Base-by-base conservation (phyloP, 2,329 filamentous ascomycete species). In the Verruconis gallopava region DNA sequence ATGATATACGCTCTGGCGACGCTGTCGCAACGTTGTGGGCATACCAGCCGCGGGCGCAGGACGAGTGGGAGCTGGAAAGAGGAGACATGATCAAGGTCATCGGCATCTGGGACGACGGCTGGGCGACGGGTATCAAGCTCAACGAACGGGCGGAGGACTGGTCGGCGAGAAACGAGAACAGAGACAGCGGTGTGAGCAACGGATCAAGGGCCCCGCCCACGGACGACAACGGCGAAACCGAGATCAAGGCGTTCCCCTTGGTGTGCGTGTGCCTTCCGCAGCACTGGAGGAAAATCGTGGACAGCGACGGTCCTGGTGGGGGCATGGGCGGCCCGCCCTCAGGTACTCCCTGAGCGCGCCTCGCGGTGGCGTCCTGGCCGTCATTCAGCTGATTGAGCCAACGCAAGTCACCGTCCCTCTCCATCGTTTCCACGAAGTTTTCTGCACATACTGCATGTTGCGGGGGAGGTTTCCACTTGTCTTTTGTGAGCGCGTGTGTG, bases 71-170 rank as follows among this genome's bases (percentile, higher is more conserved):
- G 30, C 69, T 98, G 28, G 91, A 96, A 54, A 78, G 91, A 45
- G 91, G 91, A 42, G 91, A 98, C 57, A 95, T 98, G 88, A 73
- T 98, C 55, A 96, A 95, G 65, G 80, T 98, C 12, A 81, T 96
- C 21, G 91, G 91, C 47, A 98, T 98, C 50, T 98, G 91, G 91
- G 91, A 98, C 55, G 91, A 98, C 58, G 91, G 91, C 37, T 98
- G 91, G 91, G 91, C 91, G 9, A 98, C 91, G 1, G 91, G 91
- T 53, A 73, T 95, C 43, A 72, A 93, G 56, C 66, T 93, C 43
- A 72, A 80, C 42, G 84, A 93, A 53, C 73, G 77, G 43, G 86
- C 86, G 2, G 89, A 96, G 47, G 85, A 95, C 49, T 95, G 85
- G 78, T 84, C 93, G 52, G 72, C 73, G 34, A 75, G 77, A 53